Evolutionary conservation across 2,329 filamentous ascomycete species (phyloP).

Genomic region (Botryotinia calthae): DNA sequence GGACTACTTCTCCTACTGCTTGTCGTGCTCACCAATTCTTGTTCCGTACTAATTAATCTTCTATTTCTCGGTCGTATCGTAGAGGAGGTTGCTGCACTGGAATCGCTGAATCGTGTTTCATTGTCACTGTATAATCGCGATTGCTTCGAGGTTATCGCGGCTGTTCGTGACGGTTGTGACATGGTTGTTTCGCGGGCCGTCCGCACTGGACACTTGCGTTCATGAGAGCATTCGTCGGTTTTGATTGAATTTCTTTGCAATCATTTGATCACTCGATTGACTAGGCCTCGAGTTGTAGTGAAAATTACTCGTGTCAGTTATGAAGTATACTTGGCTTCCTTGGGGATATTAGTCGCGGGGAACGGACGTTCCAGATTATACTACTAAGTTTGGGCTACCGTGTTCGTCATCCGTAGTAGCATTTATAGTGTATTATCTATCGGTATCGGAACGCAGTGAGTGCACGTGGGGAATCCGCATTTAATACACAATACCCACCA

Average conservation of each 20-base stretch:
- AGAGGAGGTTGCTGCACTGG: slow-evolving; percentile 19
- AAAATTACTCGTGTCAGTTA: slow-evolving; percentile 1
- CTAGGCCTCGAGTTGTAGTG: neutral
- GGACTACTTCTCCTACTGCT: slow-evolving; percentile 36
- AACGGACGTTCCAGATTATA: slow-evolving; percentile 19
- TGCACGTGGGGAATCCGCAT: slow-evolving; percentile 17
- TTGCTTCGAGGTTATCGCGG: slow-evolving; percentile 23
- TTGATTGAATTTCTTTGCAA: neutral
- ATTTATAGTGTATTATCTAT: slow-evolving; percentile 15
- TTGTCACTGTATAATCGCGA: slow-evolving; percentile 20
- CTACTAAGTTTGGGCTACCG: slow-evolving; percentile 18
- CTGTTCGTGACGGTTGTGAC: slow-evolving; percentile 24
- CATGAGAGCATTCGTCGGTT: slow-evolving; percentile 29
- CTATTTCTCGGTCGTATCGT: slow-evolving; percentile 36
- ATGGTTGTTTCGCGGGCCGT: slow-evolving; percentile 28
- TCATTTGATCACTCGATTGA: slow-evolving; percentile 6
- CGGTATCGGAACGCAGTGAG: neutral
- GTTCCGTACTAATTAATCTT: slow-evolving; percentile 35
- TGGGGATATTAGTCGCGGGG: slow-evolving; percentile 14
- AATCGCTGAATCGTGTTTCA: slow-evolving; percentile 11
- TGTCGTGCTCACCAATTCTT: slow-evolving; percentile 35
- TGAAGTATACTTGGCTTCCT: slow-evolving; percentile 14
- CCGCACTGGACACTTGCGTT: slow-evolving; percentile 28
- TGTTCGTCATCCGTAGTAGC: slow-evolving; percentile 21
- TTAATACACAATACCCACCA: slow-evolving; percentile 3